Evolutionary conservation across 192 early-diverging fungal genomes (phyloP).

Genomic region (Umbelopsis ramanniana): DNA sequence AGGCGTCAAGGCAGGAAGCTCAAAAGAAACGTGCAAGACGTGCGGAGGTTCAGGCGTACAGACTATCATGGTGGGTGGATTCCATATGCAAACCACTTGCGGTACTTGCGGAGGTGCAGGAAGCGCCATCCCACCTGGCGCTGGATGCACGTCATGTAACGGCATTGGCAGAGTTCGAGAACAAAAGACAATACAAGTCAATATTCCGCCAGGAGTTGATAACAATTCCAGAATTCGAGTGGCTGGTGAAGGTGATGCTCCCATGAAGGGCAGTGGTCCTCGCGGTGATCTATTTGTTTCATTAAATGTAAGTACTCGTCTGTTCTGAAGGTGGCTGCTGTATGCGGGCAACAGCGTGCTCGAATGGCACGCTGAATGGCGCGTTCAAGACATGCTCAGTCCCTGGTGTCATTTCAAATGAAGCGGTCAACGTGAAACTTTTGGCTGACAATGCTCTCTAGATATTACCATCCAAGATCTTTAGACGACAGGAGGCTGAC

Average conservation of each 20-base stretch:
- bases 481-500: slow-evolving; percentile 83
- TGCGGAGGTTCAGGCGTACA: slow-evolving; percentile 89
- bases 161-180: slow-evolving; percentile 83
- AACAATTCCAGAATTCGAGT: slow-evolving; percentile 81
- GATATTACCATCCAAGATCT: slow-evolving; percentile 64
- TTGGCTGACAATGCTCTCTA: slow-evolving; percentile 4
- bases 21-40: slow-evolving; percentile 66
- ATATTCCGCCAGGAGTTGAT: slow-evolving; percentile 88
- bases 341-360: too few species aligned
- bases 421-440: too few species aligned
- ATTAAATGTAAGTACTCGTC: slow-evolving; percentile 58
- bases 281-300: slow-evolving; percentile 87
- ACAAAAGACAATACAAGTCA: slow-evolving; percentile 69
- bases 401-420: too few species aligned
- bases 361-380: too few species aligned
- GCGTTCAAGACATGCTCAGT: too few species aligned
- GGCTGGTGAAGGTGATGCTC: slow-evolving; percentile 81
- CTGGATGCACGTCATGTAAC: slow-evolving; percentile 78
- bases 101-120: slow-evolving; percentile 86
- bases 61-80: slow-evolving; percentile 83
- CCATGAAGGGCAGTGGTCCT: slow-evolving; percentile 70
- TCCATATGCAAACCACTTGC: slow-evolving; percentile 89
- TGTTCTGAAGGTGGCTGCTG: too few species aligned
- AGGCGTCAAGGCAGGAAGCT: slow-evolving; percentile 80
- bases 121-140: slow-evolving; percentile 60